Evolutionary conservation across 1,284 basidiomycete genomes (phyloP).

Genomic region (Farysia itapuensis): DNA sequence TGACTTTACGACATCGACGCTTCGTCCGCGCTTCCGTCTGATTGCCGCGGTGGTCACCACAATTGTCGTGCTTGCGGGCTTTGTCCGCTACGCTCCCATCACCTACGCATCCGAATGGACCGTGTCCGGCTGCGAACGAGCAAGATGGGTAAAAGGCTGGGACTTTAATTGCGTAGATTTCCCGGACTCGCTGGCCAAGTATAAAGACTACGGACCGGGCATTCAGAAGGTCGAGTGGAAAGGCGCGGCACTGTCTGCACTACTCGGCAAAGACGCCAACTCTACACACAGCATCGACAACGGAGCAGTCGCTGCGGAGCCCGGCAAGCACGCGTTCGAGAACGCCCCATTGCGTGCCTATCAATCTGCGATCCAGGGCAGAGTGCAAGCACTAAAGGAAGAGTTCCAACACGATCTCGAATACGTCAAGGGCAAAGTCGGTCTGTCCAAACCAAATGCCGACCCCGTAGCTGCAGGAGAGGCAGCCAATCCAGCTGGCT

Average conservation of each 20-base stretch:
- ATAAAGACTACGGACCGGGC: constrained; percentile 32
- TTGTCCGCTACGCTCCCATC: constrained; percentile 77
- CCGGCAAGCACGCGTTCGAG: constrained; percentile 36
- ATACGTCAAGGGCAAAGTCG: constrained; percentile 15
- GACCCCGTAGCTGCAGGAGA: constrained; percentile 11
- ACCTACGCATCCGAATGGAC: constrained; percentile 89
- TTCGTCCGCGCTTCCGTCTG: constrained; percentile 75
- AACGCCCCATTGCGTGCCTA: constrained; percentile 17
- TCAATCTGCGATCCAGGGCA: constrained; percentile 14
- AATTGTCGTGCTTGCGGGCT: constrained; percentile 76
- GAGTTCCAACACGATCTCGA: constrained; percentile 22
- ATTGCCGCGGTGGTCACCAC: constrained; percentile 76
- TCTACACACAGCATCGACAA: background rate
- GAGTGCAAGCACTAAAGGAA: constrained; percentile 7
- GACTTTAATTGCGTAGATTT: constrained; percentile 81
- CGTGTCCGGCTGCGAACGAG: constrained; percentile 71
- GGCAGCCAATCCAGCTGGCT: constrained; percentile 23
- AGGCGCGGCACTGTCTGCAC: no score
- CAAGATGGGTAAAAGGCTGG: constrained; percentile 88
- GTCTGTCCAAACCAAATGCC: background rate
- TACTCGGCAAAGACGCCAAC: background rate
- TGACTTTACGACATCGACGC: constrained; percentile 77
- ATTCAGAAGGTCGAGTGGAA: constrained; percentile 27
- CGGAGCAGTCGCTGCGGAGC: constrained; percentile 11
- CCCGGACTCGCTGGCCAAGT: constrained; percentile 36